Evolutionary conservation across 106 monocot genomes (phyloP), one percentile per base, ranked within the genome.

Genomic region (Vanilla planifolia): DNA sequence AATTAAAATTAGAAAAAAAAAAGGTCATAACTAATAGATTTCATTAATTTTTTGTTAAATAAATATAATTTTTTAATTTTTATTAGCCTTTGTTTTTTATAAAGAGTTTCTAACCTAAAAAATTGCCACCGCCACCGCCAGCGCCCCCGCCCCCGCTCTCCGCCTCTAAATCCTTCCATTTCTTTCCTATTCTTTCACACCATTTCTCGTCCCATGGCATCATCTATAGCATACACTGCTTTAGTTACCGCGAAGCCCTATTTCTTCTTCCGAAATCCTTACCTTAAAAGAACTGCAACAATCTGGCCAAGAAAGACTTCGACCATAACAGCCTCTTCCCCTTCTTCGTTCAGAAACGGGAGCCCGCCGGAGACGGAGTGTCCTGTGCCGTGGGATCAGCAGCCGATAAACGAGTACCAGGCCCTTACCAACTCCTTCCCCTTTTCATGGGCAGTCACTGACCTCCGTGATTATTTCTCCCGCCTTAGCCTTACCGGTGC

Each of bases 381-480:
- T 67, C 95, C 95, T 7, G 95, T 96, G n/a, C 95, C 95, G 55
- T 66, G 37, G 48, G 95, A 96, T 52, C 95, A 96, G 77, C 90
- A 78, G 50, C 95, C 95, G 11, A 80, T 96, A 22, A 89, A 96
- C 79, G 95, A 96, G 81, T 90, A 84, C 84, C 83, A 84, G 73
- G 3, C 80, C n/a, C 81, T 96, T 11, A 71, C 83, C 19, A 50
- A 78, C 15, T 90, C 95, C 13, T 51, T 75, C 30, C 90, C 86
- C 48, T 90, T 96, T 76, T 86, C 87, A 8, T 96, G 86, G 90
- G 95, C 90, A 11, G 55, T 81, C 9, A 80, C 68, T 36, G 86
- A 74, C 42, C 59, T 81, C 66, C 33, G 30, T 3, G 55, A 51
- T 62, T 96, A 96, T 67, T 67, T 40, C 58, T 79, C 81, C 42